Percentiles rank a stretch among this genome's conserved stretches.
Conservation (phyloP, 306 rosid species). For the Parietaria judaica region DNA sequence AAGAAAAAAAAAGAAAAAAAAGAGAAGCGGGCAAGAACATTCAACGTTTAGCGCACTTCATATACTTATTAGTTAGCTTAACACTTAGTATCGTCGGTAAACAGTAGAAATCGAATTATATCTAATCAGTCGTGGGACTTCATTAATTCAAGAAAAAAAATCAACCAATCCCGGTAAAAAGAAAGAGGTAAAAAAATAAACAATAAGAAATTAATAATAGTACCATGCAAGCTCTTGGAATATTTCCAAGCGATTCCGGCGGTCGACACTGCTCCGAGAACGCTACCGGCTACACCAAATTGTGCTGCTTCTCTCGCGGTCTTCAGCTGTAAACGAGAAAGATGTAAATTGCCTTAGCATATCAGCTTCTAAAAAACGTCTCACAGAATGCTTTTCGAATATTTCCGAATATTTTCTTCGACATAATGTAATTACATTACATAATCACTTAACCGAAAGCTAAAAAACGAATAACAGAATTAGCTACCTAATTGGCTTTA, state of each 20-base stretch:
- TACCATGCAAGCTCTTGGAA: constrained; percentile 81
- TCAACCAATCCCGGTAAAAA: background rate
- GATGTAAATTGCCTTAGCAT: background rate
- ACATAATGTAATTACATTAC: too few species aligned
- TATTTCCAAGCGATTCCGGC: constrained; percentile 73
- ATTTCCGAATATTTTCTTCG: too few species aligned
- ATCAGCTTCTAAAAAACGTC: background rate
- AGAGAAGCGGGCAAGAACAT: background rate
- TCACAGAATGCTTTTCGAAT: background rate
- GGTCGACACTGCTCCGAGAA: constrained; percentile 66
- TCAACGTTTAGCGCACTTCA: too few species aligned
- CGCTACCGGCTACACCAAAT: constrained; percentile 53
- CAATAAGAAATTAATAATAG: too few species aligned
- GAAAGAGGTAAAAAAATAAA: background rate
- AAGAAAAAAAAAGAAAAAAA: background rate
- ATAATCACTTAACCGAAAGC: too few species aligned
- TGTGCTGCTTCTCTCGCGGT: constrained; percentile 63
- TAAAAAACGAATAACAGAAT: too few species aligned
- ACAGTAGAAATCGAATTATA: too few species aligned
- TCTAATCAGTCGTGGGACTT: too few species aligned
- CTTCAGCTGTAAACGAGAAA: constrained; percentile 44
- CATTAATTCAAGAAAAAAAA: background rate
- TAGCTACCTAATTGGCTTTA: too few species aligned
- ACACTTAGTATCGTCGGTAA: too few species aligned
- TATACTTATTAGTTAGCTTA: too few species aligned